These are phyloP conservation scores for Toxicodendron radicans DNA, from an alignment of 345 rosid species.

Conservation along the genomic window DNA sequence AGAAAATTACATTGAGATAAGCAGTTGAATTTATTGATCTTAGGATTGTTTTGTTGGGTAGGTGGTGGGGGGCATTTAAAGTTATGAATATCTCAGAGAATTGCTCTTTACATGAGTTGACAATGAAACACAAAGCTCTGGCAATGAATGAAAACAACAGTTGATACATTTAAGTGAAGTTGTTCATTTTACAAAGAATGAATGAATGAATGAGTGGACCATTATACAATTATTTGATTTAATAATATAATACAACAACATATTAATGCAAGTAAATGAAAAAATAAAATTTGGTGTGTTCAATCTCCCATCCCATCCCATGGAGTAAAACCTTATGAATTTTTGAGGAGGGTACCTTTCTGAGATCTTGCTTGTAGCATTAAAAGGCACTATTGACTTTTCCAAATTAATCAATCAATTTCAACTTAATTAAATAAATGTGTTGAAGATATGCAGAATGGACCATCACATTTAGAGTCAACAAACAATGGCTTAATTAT, in stretches of 20 bases:
- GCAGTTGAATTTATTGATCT: neutral
- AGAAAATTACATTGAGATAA: neutral
- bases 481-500: constrained; percentile 4
- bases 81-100: neutral
- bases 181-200: too few relatives aligned
- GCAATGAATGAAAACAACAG: neutral
- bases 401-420: too few relatives aligned
- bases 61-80: neutral
- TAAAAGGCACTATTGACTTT: too few relatives aligned
- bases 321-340: too few relatives aligned
- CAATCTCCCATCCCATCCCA: too few relatives aligned
- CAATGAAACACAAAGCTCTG: neutral
- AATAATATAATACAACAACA: neutral
- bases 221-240: neutral
- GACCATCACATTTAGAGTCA: neutral
- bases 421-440: too few relatives aligned
- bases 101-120: neutral
- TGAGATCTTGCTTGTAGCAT: too few relatives aligned
- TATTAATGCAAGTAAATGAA: neutral
- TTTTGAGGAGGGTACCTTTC: too few relatives aligned
- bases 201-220: neutral
- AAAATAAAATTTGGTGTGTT: too few relatives aligned
- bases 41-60: neutral
- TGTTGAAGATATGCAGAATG: neutral
- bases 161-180: neutral